phyloP scores from a whole-genome alignment of 2,329 filamentous ascomycete species.

The Dactylonectria macrodidyma region DNA sequence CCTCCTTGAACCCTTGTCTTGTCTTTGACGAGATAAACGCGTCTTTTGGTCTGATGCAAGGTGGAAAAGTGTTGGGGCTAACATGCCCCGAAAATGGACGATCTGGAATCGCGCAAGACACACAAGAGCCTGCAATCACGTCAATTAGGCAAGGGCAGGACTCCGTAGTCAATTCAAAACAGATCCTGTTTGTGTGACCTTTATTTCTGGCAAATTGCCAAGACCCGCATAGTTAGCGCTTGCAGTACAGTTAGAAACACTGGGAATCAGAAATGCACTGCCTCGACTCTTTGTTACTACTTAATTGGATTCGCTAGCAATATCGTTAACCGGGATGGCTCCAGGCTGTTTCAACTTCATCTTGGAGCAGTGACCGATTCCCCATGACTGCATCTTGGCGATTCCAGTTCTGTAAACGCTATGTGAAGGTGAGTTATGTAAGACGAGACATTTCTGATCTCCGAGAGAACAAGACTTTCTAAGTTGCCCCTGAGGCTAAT shows the following conservation, averaged over 20 bases:
- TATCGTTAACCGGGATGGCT: neutral
- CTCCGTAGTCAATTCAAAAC: neutral
- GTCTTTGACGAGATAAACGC: neutral
- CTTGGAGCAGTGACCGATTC: slow-evolving; percentile 30
- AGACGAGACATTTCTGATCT: slow-evolving; percentile 26
- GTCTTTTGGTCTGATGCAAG: neutral
- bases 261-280: neutral
- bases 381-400: slow-evolving; percentile 23
- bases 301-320: neutral
- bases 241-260: neutral
- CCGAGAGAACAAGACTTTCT: slow-evolving; percentile 1
- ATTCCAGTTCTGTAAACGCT: slow-evolving; percentile 33
- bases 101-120: neutral
- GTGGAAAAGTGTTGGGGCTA: too few relatives aligned
- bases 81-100: neutral
- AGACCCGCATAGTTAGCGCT: neutral
- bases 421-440: slow-evolving; percentile 28
- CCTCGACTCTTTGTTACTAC: neutral
- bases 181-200: neutral
- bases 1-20: neutral
- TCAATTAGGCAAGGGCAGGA: neutral
- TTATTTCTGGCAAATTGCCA: neutral
- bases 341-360: slow-evolving; percentile 31
- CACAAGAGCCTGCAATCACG: neutral
- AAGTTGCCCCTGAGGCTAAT: neutral